Base-by-base conservation (phyloP, 1,284 basidiomycete genomes). In the Leccinum huronense region DNA sequence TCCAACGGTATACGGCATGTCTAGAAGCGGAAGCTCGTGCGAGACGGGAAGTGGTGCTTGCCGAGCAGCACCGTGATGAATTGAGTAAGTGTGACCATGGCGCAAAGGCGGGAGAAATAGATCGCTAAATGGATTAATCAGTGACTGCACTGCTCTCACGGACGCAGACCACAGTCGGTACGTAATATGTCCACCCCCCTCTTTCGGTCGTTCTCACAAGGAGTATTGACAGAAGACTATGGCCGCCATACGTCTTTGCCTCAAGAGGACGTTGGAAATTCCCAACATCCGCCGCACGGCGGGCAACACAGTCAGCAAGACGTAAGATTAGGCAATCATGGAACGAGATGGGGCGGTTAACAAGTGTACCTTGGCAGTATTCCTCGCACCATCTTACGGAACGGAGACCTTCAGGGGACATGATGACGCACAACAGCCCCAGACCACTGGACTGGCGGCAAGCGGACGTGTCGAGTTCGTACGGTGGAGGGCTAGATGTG, bases 11-110 rank as follows among this genome's bases (percentile, higher is more conserved):
- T 71, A 89, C 84, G 14, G 80, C 84, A 10, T 88, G 85, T 73
- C 76, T 90, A 14, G 88, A 91, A 67, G 78, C 83, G 7, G 89
- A 91, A 72, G 79, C 80, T 54, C 84, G 85, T 71, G 87, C 88
- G 34, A 80, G 85, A 67, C 84, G 86, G 65, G 85, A 87, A 64
- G 84, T 90, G 8, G 76, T 76, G 13, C 78, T 83, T 64, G 85
- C 85, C 57, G 89, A 91, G 71, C 87, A 87, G 73, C 84, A 86
- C 60, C 83, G 87, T 64, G 89, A 90, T 69, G 84, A 86, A 68
- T 81, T 90, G 69, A 86, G 88, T 90, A 75, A 73, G 80, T 69
- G 66, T 11, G 48, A 51, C 40, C 19, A 40, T 59, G 30, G n/a
- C 36, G 27, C 57, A 58, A 66, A 57, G 59, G 63, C 53, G 64